A percentile compares a stretch with the other conserved stretches of the same genome.
These are phyloP conservation scores for Tricholoma bakamatsutake DNA, from an alignment of 768 basidiomycete genomes.

Conservation along the genomic window DNA sequence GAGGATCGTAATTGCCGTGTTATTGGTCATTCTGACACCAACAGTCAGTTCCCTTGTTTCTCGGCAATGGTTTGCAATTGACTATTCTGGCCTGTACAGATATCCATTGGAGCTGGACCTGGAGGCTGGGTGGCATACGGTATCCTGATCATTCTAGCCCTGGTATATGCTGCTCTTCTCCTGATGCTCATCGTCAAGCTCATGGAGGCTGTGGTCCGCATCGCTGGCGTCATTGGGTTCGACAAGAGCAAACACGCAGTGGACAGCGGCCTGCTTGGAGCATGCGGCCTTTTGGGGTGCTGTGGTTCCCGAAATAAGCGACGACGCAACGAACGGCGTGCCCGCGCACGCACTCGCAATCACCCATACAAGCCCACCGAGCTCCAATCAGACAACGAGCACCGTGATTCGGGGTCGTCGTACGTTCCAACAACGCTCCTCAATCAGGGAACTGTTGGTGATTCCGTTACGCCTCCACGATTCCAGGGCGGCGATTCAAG, in stretches of 20 bases:
- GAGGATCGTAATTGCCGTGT: slow-evolving; percentile 82
- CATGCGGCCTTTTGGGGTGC: slow-evolving; percentile 67
- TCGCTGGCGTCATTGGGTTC: slow-evolving; percentile 74
- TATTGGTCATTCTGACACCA: slow-evolving; percentile 86
- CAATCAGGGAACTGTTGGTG: slow-evolving; percentile 20
- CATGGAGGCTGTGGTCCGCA: slow-evolving; percentile 74
- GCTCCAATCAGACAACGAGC: slow-evolving; percentile 11
- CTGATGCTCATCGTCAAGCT: slow-evolving; percentile 83
- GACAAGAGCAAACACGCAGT: slow-evolving; percentile 74
- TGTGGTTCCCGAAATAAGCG: slow-evolving; percentile 43
- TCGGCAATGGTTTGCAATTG: slow-evolving; percentile 7
- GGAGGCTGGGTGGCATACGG: slow-evolving; percentile 94
- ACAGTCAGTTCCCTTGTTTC: slow-evolving; percentile 48
- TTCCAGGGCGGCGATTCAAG: slow-evolving; percentile 33
- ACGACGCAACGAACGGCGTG: slow-evolving; percentile 26
- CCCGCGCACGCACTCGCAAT: slow-evolving; percentile 13
- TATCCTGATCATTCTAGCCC: slow-evolving; percentile 74
- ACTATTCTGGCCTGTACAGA: slow-evolving; percentile 39
- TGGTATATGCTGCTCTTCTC: slow-evolving; percentile 80
- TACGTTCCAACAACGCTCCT: slow-evolving; percentile 40
- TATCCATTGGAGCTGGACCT: slow-evolving; percentile 75
- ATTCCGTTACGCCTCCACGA: slow-evolving; percentile 22
- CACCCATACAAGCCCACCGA: slow-evolving; percentile 16
- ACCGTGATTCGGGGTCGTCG: slow-evolving; percentile 42
- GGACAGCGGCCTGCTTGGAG: slow-evolving; percentile 86